Conservation (phyloP, 2,329 filamentous ascomycete species). For the Neofusicoccum sp. region DNA sequence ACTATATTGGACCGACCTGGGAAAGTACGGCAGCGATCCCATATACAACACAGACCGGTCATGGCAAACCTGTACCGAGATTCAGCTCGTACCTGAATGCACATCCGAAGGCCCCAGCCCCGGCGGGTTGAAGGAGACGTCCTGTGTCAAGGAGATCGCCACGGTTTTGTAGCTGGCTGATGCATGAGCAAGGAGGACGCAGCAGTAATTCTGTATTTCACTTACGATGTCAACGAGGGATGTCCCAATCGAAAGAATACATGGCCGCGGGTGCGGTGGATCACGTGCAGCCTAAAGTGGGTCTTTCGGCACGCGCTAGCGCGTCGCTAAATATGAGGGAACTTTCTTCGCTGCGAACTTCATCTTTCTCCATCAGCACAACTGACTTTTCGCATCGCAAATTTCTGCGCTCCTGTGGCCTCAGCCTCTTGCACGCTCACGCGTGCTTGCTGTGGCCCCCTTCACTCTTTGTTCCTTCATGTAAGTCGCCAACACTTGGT, state of each 20-base stretch:
- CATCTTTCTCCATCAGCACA: background rate
- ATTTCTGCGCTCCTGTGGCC: background rate
- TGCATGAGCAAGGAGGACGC: too few relatives aligned
- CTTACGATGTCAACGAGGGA: too few relatives aligned
- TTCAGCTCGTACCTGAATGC: background rate
- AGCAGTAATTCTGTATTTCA: too few relatives aligned
- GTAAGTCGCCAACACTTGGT: background rate
- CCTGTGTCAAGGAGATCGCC: background rate
- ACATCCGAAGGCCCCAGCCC: background rate
- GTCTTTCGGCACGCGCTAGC: background rate
- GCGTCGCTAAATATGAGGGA: conserved; percentile 14
- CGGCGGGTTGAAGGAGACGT: background rate
- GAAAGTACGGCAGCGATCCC: background rate
- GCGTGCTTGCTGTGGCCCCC: background rate
- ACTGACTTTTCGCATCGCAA: conserved; percentile 9
- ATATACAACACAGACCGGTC: background rate
- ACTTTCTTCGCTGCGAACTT: background rate
- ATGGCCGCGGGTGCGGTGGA: background rate
- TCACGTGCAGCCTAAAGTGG: background rate
- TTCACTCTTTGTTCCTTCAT: background rate
- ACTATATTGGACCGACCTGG: background rate
- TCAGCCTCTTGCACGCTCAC: background rate
- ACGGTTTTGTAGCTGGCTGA: background rate
- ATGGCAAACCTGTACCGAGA: background rate
- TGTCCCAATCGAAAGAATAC: too few relatives aligned